Evolutionary conservation across 805 yeast species (phyloP).

Genomic region (Nakazawaea wickerhamii): DNA sequence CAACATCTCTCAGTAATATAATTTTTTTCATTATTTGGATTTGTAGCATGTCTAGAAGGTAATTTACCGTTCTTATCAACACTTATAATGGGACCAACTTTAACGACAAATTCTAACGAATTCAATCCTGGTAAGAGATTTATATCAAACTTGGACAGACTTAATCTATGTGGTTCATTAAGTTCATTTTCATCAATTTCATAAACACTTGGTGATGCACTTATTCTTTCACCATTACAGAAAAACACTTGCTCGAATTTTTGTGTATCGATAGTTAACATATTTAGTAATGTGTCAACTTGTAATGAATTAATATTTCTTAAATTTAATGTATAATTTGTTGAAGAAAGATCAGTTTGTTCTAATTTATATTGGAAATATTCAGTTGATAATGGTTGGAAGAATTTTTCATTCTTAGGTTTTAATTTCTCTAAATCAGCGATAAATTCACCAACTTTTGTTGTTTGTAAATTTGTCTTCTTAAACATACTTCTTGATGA

Average conservation of each 20-base stretch:
- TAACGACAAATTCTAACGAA: conserved; percentile 33
- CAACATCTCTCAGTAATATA: conserved; percentile 28
- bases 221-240: conserved; percentile 12
- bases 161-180: conserved; percentile 1
- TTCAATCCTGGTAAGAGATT: conserved; percentile 44
- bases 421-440: neutral
- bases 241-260: conserved; percentile 12
- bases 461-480: conserved; percentile 6
- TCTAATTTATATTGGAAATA: conserved; percentile 2
- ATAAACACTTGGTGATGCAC: conserved; percentile 8
- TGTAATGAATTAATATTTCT: conserved; percentile 4
- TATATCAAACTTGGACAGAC: conserved; percentile 34
- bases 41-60: conserved; percentile 17
- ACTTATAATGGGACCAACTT: conserved; percentile 24
- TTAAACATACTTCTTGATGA: conserved; percentile 5
- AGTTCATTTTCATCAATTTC: conserved; percentile 1
- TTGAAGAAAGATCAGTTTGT: conserved; percentile 1
- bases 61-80: conserved; percentile 18
- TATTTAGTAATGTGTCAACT: conserved; percentile 6
- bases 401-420: conserved; percentile 5
- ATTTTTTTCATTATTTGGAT: conserved; percentile 17
- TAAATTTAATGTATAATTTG: conserved; percentile 8
- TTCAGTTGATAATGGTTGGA: conserved; percentile 5
- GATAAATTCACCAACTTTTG: conserved; percentile 7
- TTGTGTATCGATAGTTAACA: conserved; percentile 7